Conservation (phyloP, 352 stramenopile species). For the Globisporangium solare region DNA sequence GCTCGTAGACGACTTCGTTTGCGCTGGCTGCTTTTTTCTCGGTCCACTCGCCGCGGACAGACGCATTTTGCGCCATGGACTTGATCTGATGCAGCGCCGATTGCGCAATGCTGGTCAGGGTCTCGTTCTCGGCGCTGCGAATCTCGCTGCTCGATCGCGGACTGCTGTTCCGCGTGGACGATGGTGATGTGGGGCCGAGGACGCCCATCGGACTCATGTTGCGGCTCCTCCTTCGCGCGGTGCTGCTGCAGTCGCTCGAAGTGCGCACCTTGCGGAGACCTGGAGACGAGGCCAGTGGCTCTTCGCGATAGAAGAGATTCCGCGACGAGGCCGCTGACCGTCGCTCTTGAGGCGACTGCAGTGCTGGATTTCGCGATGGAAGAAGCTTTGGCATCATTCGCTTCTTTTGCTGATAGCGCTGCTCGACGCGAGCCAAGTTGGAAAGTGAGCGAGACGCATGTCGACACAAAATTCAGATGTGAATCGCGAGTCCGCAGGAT, state of each 20-base stretch:
- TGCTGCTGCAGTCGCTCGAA: constrained; percentile 18
- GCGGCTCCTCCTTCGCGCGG: neutral
- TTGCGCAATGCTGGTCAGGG: constrained; percentile 11
- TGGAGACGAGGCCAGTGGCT: neutral
- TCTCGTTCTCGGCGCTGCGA: constrained; percentile 11
- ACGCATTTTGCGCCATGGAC: constrained; percentile 5
- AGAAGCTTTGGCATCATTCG: too few relatives aligned
- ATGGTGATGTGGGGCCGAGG: constrained; percentile 3
- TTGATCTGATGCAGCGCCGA: constrained; percentile 12
- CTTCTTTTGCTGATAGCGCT: too few relatives aligned
- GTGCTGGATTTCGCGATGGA: too few relatives aligned
- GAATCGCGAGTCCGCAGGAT: too few relatives aligned
- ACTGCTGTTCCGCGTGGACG: constrained; percentile 9
- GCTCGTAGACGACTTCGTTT: constrained; percentile 12
- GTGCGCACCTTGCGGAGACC: neutral
- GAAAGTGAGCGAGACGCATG: too few relatives aligned
- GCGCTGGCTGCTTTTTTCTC: constrained; percentile 2
- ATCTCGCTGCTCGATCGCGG: constrained; percentile 9
- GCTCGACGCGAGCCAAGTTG: too few relatives aligned
- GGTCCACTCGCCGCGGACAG: constrained; percentile 2
- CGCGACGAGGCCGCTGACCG: too few relatives aligned
- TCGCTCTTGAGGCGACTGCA: too few relatives aligned
- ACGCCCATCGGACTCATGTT: neutral
- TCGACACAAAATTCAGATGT: too few relatives aligned
- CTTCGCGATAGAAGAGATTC: neutral